Evolutionary conservation across 306 rosid genomes (phyloP).

Genomic region (Myrica gale): DNA sequence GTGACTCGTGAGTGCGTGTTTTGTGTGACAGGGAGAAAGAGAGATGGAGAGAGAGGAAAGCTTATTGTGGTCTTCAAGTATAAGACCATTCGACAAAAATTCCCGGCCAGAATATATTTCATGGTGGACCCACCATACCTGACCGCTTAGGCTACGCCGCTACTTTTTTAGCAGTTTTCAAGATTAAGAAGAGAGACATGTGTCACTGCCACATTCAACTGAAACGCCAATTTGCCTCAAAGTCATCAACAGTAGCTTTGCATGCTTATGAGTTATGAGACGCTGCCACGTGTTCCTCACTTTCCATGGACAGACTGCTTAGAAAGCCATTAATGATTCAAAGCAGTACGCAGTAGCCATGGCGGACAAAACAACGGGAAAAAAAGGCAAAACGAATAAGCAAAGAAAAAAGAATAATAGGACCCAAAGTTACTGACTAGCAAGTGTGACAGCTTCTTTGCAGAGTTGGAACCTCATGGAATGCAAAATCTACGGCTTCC

Average conservation of each 20-base stretch:
- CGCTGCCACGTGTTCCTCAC: constrained; percentile 16
- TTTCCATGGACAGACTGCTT: neutral
- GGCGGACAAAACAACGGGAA: neutral
- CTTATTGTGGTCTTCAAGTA: neutral
- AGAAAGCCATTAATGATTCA: neutral
- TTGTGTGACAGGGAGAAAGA: neutral
- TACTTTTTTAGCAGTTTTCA: too few relatives aligned
- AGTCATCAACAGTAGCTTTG: neutral
- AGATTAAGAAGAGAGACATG: neutral
- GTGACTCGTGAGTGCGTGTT: neutral
- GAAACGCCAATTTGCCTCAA: neutral
- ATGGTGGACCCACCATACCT: neutral
- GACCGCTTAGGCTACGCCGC: too few relatives aligned
- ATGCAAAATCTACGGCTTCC: too few relatives aligned
- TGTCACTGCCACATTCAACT: constrained; percentile 11
- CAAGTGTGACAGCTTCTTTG: too few relatives aligned
- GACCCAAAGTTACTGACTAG: too few relatives aligned
- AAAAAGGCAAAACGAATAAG: too few relatives aligned
- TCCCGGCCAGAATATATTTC: neutral
- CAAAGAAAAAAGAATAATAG: too few relatives aligned
- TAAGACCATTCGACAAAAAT: neutral
- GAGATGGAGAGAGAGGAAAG: neutral
- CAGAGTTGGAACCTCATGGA: too few relatives aligned
- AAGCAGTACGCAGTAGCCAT: too few relatives aligned
- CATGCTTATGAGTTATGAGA: neutral